These are phyloP conservation scores for Panicum miliaceum DNA, from an alignment of 176 grass and related monocot genomes.

Conservation along the genomic window DNA sequence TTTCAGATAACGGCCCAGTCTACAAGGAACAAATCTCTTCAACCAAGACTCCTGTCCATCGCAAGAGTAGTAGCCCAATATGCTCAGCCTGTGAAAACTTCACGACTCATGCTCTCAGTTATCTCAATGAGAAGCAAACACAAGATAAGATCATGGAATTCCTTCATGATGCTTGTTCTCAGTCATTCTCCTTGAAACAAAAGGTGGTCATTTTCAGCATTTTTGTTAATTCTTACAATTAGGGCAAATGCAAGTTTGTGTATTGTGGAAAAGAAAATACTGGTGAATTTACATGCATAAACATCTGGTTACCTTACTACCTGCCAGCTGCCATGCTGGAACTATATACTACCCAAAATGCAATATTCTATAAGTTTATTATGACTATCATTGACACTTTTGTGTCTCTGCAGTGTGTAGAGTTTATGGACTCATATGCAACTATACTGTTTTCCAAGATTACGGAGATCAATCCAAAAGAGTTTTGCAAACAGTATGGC, in stretches of 20 bases:
- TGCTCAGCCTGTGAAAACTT: conserved; percentile 71
- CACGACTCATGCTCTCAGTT: conserved; percentile 51
- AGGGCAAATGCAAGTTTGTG: background rate
- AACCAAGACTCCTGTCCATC: conserved; percentile 26
- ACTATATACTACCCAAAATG: too few species aligned
- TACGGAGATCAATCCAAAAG: conserved; percentile 56
- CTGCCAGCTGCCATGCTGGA: background rate
- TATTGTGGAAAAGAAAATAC: conserved; percentile 2
- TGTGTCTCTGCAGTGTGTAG: conserved; percentile 61
- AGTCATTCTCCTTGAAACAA: conserved; percentile 59
- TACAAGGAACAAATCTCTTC: background rate
- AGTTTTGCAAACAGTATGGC: conserved; percentile 76
- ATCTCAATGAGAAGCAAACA: conserved; percentile 68
- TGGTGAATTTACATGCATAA: background rate
- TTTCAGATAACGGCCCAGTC: background rate
- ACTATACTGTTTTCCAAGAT: conserved; percentile 70
- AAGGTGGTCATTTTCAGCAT: conserved; percentile 62
- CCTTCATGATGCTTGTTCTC: conserved; percentile 74
- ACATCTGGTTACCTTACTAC: background rate
- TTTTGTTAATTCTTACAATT: background rate
- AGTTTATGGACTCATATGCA: conserved; percentile 82
- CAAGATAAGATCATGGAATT: conserved; percentile 54
- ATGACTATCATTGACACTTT: background rate
- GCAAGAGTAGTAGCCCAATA: conserved; percentile 37
- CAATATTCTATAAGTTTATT: background rate